Evolutionary conservation across 306 rosid genomes (phyloP).

Genomic region (Myrica gale): DNA sequence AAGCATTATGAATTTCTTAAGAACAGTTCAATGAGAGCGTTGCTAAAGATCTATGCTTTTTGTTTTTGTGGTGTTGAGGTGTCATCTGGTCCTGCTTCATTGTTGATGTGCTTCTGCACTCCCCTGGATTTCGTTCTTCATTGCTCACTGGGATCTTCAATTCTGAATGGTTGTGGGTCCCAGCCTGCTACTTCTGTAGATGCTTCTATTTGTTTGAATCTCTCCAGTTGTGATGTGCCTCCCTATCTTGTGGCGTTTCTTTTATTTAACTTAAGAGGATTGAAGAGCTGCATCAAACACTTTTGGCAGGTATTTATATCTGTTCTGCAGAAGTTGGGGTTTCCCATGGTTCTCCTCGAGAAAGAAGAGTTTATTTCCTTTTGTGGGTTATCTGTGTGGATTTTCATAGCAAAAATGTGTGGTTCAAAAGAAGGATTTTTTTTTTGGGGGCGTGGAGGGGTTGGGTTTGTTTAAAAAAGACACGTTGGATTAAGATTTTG

Average conservation of each 20-base stretch:
- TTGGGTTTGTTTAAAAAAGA: not conserved
- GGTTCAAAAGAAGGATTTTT: not conserved
- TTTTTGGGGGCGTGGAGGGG: not conserved
- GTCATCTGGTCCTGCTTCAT: slow-evolving; percentile 76
- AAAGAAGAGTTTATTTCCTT: not conserved
- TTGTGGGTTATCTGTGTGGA: not conserved
- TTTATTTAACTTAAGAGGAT: slow-evolving; percentile 42
- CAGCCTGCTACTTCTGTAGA: slow-evolving; percentile 55
- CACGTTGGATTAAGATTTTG: not conserved
- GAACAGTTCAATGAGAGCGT: slow-evolving; percentile 40
- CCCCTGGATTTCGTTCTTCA: slow-evolving; percentile 54
- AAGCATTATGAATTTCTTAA: slow-evolving; percentile 39
- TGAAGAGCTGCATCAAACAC: slow-evolving; percentile 53
- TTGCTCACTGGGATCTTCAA: slow-evolving; percentile 67
- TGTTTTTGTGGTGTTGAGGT: slow-evolving; percentile 51
- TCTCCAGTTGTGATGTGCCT: slow-evolving; percentile 50
- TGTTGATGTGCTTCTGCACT: slow-evolving; percentile 69
- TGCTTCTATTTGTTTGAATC: slow-evolving; percentile 63
- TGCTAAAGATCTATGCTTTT: slow-evolving; percentile 59
- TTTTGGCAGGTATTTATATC: slow-evolving; percentile 60
- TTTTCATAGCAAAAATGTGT: not conserved
- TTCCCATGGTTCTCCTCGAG: slow-evolving; percentile 15
- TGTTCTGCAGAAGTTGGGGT: slow-evolving; percentile 61
- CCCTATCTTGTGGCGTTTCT: slow-evolving; percentile 43
- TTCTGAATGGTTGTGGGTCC: slow-evolving; percentile 64